A percentile compares a stretch with the other conserved stretches of the same genome.
These are phyloP conservation scores for Auricularia auricula-judae DNA, from an alignment of 768 basidiomycete species.

Conservation along the genomic window DNA sequence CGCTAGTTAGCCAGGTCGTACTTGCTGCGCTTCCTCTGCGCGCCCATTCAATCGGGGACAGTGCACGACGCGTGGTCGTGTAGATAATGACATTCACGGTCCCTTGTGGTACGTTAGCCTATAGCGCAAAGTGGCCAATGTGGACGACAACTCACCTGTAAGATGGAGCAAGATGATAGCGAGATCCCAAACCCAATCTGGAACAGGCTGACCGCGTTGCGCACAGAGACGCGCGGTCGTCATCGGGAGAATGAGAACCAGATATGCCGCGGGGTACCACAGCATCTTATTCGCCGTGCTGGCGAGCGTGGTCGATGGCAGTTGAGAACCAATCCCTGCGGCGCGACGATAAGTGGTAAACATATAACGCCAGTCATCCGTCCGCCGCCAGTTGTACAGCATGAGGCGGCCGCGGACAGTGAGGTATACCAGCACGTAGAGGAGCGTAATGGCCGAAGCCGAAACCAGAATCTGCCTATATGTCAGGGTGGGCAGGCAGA, in stretches of 20 bases:
- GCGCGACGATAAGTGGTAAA: not conserved
- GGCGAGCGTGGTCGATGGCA: slow-evolving; percentile 1
- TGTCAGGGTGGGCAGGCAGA: not conserved
- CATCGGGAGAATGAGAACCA: slow-evolving; percentile 6
- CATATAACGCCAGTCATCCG: not conserved
- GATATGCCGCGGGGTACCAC: slow-evolving; percentile 5
- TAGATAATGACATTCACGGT: not conserved
- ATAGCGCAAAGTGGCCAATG: not conserved
- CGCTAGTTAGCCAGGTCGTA: not conserved
- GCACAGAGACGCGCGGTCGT: slow-evolving; percentile 1
- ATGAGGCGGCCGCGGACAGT: slow-evolving; percentile 1
- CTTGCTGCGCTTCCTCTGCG: not conserved
- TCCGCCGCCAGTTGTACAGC: not conserved
- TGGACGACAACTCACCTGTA: not conserved
- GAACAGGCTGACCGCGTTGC: not conserved
- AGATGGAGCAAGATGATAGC: not conserved
- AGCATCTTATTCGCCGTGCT: slow-evolving; percentile 3
- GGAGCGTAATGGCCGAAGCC: slow-evolving; percentile 1
- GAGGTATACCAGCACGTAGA: slow-evolving; percentile 4
- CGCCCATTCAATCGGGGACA: not conserved
- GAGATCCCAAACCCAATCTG: not conserved
- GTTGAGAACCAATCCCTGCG: not conserved
- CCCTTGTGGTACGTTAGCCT: not conserved
- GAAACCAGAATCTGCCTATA: not conserved
- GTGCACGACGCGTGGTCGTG: not conserved